Percentiles rank a stretch among this genome's conserved stretches.
phyloP scores from a whole-genome alignment of 106 monocot genomes.

The Apostasia ramifera region DNA sequence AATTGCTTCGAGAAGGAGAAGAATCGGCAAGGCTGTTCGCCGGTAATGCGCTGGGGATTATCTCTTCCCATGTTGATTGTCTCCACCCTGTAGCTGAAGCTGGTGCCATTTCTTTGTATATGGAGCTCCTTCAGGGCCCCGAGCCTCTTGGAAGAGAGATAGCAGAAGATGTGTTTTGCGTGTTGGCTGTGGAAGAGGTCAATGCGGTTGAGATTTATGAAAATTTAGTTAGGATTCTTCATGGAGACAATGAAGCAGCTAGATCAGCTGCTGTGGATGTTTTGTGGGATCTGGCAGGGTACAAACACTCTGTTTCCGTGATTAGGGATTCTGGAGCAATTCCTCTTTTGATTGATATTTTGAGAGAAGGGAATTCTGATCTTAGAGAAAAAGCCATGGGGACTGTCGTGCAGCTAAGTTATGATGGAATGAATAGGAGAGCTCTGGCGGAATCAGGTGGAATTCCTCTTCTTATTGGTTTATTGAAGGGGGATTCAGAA shows the following conservation, averaged over 20 bases:
- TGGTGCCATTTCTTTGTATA: constrained; percentile 37
- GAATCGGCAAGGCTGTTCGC: constrained; percentile 18
- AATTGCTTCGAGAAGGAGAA: constrained; percentile 25
- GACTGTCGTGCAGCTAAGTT: constrained; percentile 34
- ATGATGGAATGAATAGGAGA: constrained; percentile 25
- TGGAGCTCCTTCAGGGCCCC: constrained; percentile 25
- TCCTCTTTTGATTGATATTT: constrained; percentile 23
- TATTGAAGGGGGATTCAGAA: constrained; percentile 27
- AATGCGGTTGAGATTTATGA: constrained; percentile 28
- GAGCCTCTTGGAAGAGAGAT: constrained; percentile 43
- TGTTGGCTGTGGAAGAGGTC: constrained; percentile 37
- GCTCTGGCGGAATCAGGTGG: constrained; percentile 34
- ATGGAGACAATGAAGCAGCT: constrained; percentile 22
- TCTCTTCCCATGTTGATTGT: constrained; percentile 34
- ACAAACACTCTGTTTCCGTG: constrained; percentile 28
- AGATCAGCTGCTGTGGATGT: constrained; percentile 43
- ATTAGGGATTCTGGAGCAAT: constrained; percentile 32
- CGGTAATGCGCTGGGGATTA: constrained; percentile 42
- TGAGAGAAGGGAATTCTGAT: constrained; percentile 20
- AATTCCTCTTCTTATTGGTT: constrained; percentile 28
- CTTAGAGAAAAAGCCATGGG: constrained; percentile 24
- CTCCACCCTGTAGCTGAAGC: constrained; percentile 18
- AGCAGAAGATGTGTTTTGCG: constrained; percentile 44
- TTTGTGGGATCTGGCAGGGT: constrained; percentile 34
- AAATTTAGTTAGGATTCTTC: constrained; percentile 36